Evolutionary conservation across 495 filamentous ascomycete species (phyloP), one percentile per base, ranked within the genome.

Genomic region (Penicillium steckii): DNA sequence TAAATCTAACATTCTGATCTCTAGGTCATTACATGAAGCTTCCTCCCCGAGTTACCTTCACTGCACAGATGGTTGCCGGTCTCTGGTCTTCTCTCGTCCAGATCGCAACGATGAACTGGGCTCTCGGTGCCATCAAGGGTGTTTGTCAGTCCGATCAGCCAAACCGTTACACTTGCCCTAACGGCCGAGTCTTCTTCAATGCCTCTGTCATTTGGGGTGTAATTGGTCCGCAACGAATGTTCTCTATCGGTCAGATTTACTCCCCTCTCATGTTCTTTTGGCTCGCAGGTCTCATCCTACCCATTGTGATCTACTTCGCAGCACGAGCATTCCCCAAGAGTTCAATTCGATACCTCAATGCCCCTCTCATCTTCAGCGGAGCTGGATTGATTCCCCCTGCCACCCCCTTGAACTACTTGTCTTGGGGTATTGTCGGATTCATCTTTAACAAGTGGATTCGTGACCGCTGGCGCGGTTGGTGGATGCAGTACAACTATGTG

Each of bases 401-500:
- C 1, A 80, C 80, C 0, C 78, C 77, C 0, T 66, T 82, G 8
- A 81, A 77, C 61, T 82, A 79, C 32, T 68, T 78, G 38, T 74
- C 78, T 53, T 89, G 86, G 85, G 85, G 82, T n/a, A 73, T 82
- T 26, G 80, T 87, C 17, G 87, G 86, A 3, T 75, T 79, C 46
- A 37, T 82, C 33, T 89, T 88, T 71, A 86, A 89, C 64, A 85
- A 80, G 62, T 81, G 68, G 46, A 80, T 89, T 52, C 75, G 81
- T 32, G 72, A 83, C 53, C 74, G 77, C 52, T 83, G 74, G 67
- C 79, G 74, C 26, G 85, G 85, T 26, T 89, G 86, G 86, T 89
- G 85, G 86, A 73, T 85, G 73, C 82, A 85, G 53, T 90, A 89
- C 66, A 91, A 90, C 73, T 91, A 90, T 64, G 74, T 90, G 56